phyloP scores from a whole-genome alignment of 768 basidiomycete species.

The Terana coerulea region DNA sequence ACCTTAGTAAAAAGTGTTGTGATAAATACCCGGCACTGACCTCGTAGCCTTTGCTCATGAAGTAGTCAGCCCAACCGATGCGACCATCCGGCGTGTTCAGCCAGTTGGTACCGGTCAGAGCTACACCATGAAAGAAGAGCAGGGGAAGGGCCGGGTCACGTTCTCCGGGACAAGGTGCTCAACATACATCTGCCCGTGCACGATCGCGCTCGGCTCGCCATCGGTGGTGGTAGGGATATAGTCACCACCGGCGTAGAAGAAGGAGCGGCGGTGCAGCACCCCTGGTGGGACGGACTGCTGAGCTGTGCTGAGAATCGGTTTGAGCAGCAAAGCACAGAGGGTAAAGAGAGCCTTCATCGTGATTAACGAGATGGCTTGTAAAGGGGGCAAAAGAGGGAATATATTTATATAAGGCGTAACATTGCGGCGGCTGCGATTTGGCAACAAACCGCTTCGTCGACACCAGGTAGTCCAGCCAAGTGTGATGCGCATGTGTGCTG shows the following conservation, averaged over 20 bases:
- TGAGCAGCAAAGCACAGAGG: too few relatives aligned
- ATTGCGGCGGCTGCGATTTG: too few relatives aligned
- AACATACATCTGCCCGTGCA: neutral
- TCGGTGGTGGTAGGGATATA: neutral
- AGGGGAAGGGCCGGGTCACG: neutral
- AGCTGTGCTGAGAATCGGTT: too few relatives aligned
- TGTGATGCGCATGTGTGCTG: too few relatives aligned
- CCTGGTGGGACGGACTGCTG: neutral
- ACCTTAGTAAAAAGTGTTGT: neutral
- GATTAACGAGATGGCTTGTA: too few relatives aligned
- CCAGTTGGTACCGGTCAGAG: constrained; percentile 1
- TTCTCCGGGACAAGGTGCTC: neutral
- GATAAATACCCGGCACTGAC: neutral
- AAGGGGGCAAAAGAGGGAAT: too few relatives aligned
- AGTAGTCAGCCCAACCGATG: neutral
- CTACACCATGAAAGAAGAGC: neutral
- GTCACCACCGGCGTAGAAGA: neutral
- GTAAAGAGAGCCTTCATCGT: too few relatives aligned
- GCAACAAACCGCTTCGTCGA: too few relatives aligned
- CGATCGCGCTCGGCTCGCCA: neutral
- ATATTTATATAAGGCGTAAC: too few relatives aligned
- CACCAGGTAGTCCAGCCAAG: too few relatives aligned
- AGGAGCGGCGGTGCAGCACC: neutral
- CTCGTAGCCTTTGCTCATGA: neutral
- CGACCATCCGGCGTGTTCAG: constrained; percentile 5